Evolutionary conservation across 2,329 filamentous ascomycete species (phyloP).

Genomic region (Alternaria tenuissima): DNA sequence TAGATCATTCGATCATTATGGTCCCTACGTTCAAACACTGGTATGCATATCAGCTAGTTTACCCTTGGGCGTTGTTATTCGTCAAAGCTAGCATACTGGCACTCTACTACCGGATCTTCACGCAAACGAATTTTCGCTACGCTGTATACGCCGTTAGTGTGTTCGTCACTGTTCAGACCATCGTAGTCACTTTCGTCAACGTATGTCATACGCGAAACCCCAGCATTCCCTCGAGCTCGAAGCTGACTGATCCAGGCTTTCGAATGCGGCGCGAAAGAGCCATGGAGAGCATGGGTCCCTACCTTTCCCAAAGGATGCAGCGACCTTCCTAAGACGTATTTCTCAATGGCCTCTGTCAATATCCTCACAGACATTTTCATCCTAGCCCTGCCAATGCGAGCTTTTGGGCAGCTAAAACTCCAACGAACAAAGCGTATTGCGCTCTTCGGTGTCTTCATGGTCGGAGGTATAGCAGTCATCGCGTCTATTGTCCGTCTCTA

Average conservation of each 20-base stretch:
- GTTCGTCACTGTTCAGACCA: slow-evolving; percentile 21
- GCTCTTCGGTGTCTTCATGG: slow-evolving; percentile 30
- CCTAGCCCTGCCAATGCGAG: slow-evolving; percentile 27
- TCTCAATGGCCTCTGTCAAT: slow-evolving; percentile 27
- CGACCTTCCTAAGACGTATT: slow-evolving; percentile 27
- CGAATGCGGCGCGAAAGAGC: slow-evolving; percentile 23
- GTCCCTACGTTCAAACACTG: background rate
- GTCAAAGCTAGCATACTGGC: slow-evolving; percentile 35
- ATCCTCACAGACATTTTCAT: slow-evolving; percentile 32
- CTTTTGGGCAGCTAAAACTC: slow-evolving; percentile 27
- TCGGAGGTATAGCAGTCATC: slow-evolving; percentile 27
- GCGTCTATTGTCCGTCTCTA: slow-evolving; percentile 31
- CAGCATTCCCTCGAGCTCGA: background rate
- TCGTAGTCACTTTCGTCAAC: slow-evolving; percentile 26
- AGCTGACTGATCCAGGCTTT: slow-evolving; percentile 23
- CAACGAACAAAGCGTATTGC: slow-evolving; percentile 24
- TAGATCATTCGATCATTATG: background rate
- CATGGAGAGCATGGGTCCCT: slow-evolving; percentile 25
- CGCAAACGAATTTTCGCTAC: slow-evolving; percentile 19
- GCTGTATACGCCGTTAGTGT: slow-evolving; percentile 11
- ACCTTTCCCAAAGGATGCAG: slow-evolving; percentile 33
- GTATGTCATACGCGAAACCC: slow-evolving; percentile 7
- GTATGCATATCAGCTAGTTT: slow-evolving; percentile 37
- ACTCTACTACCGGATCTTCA: slow-evolving; percentile 32
- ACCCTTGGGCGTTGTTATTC: slow-evolving; percentile 32